Evolutionary conservation across 2,329 filamentous ascomycete species (phyloP).

Genomic region (Aspergillus puulaauensis): DNA sequence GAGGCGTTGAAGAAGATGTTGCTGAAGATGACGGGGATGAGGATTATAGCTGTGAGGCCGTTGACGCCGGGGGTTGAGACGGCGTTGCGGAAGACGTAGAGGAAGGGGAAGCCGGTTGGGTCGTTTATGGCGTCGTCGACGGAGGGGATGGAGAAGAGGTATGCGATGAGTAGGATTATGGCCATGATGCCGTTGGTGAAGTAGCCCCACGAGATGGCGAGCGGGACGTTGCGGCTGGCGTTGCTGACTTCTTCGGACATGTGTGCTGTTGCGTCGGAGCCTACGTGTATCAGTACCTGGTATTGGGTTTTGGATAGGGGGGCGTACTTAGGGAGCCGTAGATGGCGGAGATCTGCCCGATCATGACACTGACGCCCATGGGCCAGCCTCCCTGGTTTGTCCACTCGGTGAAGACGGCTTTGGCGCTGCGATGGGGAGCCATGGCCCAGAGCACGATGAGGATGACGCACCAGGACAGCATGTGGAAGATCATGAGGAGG

Average conservation of each 20-base stretch:
- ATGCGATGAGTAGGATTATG: conserved; percentile 46
- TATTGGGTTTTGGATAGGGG: neutral
- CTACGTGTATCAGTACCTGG: conserved; percentile 7
- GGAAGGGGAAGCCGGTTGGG: conserved; percentile 46
- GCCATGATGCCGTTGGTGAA: conserved; percentile 47
- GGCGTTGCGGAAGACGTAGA: conserved; percentile 46
- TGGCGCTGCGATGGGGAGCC: conserved; percentile 27
- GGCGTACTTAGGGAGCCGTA: conserved; percentile 27
- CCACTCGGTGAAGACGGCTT: conserved; percentile 38
- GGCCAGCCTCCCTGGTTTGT: conserved; percentile 41
- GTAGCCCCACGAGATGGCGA: conserved; percentile 47
- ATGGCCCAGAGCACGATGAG: conserved; percentile 34
- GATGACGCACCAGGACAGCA: conserved; percentile 37
- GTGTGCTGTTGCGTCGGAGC: conserved; percentile 32
- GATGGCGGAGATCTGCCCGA: conserved; percentile 37
- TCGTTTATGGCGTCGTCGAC: conserved; percentile 38
- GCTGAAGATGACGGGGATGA: conserved; percentile 39
- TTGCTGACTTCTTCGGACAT: conserved; percentile 52
- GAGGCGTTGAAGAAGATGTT: conserved; percentile 42
- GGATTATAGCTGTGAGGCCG: conserved; percentile 41
- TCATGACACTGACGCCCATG: conserved; percentile 36
- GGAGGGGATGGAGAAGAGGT: conserved; percentile 39
- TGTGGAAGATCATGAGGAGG: conserved; percentile 37
- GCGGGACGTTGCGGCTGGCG: conserved; percentile 46
- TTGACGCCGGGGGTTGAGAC: conserved; percentile 26